Base-by-base conservation (phyloP, 257 asterid genomes). In the Marsdenia floribunda region DNA sequence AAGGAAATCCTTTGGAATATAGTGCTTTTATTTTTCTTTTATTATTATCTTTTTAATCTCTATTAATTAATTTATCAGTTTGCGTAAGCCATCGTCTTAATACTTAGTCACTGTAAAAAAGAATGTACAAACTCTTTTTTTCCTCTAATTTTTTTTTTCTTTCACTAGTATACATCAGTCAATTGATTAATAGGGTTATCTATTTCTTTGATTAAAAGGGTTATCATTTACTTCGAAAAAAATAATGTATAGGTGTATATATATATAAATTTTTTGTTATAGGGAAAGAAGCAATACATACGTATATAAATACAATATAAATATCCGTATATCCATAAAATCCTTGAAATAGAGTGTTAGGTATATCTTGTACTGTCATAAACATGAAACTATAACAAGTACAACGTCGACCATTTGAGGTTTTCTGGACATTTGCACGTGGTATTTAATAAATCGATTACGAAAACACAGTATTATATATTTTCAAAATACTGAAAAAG, bases 361-460 rank as follows among this genome's bases (percentile, higher is more conserved):
- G 70, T 65, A 35, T 64, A 18, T 64, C 5, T 44, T 44, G 49
- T 44, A 65, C 70, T 65, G 11, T 37, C 50, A 19, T 65, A 47
- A 63, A 37, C 50, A 65, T 65, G 70, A 37, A 35, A 65, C 26
- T 2, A 38, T 14, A 65, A 65, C 18, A 44, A 65, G 69, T 11
- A 35, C 63, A 38, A 65, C 6, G 50, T 37, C 49, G 50, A 65
- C 50, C 70, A 65, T 37, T 65, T 65, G 70, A 37, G 70, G 70
- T 38, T 65, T 64, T 65, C 24, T 65, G 70, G 50, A 65, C 70
- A 65, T 24, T 38, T 65, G 69, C 70, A 65, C 70, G 46, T 65
- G 70, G 50, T 19, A 65, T 65, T 65, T 13, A 37, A 37, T 16
- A 38, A 7, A 65, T 24, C 26, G 70, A 65, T 38, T 37, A 38